Base-by-base conservation (phyloP, 148 eudicot species). In the Rhododendron williamsianum region DNA sequence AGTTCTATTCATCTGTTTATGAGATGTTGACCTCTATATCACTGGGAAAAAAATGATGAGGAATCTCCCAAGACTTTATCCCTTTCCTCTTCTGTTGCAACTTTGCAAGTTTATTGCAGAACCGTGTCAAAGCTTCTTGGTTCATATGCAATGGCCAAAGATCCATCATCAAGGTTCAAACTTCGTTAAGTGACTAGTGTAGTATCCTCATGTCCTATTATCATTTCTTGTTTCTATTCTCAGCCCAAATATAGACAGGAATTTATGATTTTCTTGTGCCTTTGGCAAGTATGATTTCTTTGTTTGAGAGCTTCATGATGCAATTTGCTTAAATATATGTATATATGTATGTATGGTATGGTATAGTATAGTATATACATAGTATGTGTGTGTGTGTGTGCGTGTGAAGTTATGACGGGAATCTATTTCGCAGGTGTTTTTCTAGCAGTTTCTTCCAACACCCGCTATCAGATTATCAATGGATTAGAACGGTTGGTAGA, bases 361-460 rank as follows among this genome's bases (percentile, higher is more conserved):
- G 45, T 4, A 45, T 45, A 7, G 46, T 45, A 5, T 7, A 45
- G 46, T 45, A 45, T 7, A 6, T 45, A 45, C 46, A 7, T 45
- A 45, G n/a, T n/a, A n/a, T n/a, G n/a, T 45, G 0, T 45, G 0
- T 49, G 3, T 49, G 52, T 2, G 13, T 23, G 19, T 23, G 27
- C 2, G 9, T n/a, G 13, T 2, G 16, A 30, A 46, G 30, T 43
- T 56, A 18, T 58, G 76, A 30, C 78, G 18, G 48, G 56, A 43
- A 49, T 81, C 12, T 27, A 36, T 41, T 52, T 58, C 21, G 86
- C 91, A 95, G 98, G 98, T 83, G 94, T 93, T 85, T 95, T 95
- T 85, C 90, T 95, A 73, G 97, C 94, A n/a, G 92, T 94, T 35
- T 95, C 98, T 80, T 94, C 97, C 81, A 95, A 95, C 86, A 94